phyloP scores from a whole-genome alignment of 805 yeast species.

The Starmerella gropengiesseri region DNA sequence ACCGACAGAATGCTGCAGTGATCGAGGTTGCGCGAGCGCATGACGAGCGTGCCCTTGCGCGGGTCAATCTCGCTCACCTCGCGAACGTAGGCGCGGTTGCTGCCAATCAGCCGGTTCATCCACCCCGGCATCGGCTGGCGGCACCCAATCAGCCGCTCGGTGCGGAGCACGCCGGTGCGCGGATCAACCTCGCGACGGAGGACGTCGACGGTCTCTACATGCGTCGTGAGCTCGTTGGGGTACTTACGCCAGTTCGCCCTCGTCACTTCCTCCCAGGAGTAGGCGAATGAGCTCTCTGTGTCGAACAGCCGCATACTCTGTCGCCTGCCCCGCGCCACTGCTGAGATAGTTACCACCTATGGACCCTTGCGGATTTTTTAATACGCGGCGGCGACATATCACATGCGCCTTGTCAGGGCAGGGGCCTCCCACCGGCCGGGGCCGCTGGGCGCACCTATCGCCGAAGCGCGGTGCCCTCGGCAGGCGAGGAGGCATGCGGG shows the following conservation, averaged over 20 bases:
- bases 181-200: slow-evolving; percentile 57
- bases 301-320: slow-evolving; percentile 65
- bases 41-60: slow-evolving; percentile 46
- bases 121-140: slow-evolving; percentile 78
- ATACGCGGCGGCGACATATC: slow-evolving; percentile 2
- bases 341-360: not conserved
- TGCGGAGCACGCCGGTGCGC: slow-evolving; percentile 44
- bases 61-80: slow-evolving; percentile 83
- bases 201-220: slow-evolving; percentile 88
- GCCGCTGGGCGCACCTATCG: too few relatives aligned
- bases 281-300: slow-evolving; percentile 56
- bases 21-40: slow-evolving; percentile 82
- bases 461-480: too few relatives aligned
- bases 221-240: slow-evolving; percentile 88
- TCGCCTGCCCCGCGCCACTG: not conserved
- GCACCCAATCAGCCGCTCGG: slow-evolving; percentile 83
- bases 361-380: slow-evolving; percentile 1
- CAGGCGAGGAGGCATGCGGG: too few relatives aligned
- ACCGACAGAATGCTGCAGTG: slow-evolving; percentile 66
- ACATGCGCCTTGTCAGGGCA: too few relatives aligned
- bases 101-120: slow-evolving; percentile 65
- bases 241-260: slow-evolving; percentile 95
- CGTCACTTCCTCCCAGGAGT: slow-evolving; percentile 89
- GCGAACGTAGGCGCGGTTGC: slow-evolving; percentile 65
- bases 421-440: too few relatives aligned